Percentiles rank a stretch among this genome's conserved stretches.
Conservation (phyloP, 2,329 filamentous ascomycete genomes). For the Aspergillus udagawae region DNA sequence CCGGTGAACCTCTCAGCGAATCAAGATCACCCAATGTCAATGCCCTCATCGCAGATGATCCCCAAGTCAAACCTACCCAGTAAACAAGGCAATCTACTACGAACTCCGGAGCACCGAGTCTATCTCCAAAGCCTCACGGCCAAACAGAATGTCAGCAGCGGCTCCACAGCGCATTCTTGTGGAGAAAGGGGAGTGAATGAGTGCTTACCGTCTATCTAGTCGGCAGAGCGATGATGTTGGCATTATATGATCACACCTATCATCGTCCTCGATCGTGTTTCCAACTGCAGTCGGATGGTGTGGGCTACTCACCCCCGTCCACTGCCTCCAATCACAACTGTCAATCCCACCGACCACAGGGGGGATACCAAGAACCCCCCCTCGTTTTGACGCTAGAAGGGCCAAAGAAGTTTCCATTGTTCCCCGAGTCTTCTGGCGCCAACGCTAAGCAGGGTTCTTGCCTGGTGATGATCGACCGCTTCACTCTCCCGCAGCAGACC, state of each 20-base stretch:
- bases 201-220: neutral
- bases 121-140: neutral
- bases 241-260: neutral
- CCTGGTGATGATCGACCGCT: constrained; percentile 1
- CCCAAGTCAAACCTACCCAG: neutral
- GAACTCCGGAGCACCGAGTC: neutral
- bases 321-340: neutral
- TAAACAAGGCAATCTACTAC: neutral
- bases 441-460: constrained; percentile 15
- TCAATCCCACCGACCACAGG: neutral
- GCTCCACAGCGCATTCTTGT: neutral
- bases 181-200: neutral
- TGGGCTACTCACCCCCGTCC: neutral
- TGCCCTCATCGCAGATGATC: neutral
- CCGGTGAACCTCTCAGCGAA: neutral
- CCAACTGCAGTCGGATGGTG: neutral
- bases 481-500: constrained; percentile 3
- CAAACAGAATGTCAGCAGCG: neutral
- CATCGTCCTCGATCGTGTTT: neutral
- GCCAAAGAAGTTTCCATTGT: constrained; percentile 16
- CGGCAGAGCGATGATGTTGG: neutral
- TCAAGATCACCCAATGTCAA: neutral
- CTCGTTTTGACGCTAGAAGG: constrained; percentile 15
- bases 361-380: neutral
- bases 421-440: constrained; percentile 21